Percentiles rank a stretch among this genome's conserved stretches.
phyloP scores from a whole-genome alignment of 73 alveolate genomes.

The Paramecium sonneborni region DNA sequence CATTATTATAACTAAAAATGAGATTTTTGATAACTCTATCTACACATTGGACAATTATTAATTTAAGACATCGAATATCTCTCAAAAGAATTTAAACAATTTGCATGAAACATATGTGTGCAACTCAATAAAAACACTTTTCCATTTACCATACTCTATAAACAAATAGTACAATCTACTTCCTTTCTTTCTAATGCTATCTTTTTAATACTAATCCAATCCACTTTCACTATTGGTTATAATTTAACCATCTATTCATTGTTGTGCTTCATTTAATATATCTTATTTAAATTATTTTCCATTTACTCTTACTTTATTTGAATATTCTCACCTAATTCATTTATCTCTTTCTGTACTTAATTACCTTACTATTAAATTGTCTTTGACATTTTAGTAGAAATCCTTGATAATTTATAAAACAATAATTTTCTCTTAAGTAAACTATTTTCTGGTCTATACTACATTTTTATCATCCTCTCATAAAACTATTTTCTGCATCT shows the following conservation, averaged over 20 bases:
- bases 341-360: background rate
- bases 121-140: constrained; percentile 53
- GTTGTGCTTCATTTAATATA: background rate
- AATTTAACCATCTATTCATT: background rate
- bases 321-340: constrained; percentile 15
- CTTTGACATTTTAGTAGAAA: background rate
- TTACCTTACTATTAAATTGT: background rate
- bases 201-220: constrained; percentile 48
- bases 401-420: background rate
- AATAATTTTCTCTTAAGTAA: constrained; percentile 51
- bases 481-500: constrained; percentile 37
- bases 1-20: constrained; percentile 19
- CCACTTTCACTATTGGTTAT: background rate
- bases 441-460: background rate
- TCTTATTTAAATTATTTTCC: constrained; percentile 21
- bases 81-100: constrained; percentile 58
- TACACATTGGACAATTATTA: constrained; percentile 61
- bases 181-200: constrained; percentile 43
- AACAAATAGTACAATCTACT: constrained; percentile 56
- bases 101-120: constrained; percentile 63
- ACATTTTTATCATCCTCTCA: background rate
- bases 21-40: constrained; percentile 35
- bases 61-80: background rate
- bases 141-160: background rate
- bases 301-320: background rate